Evolutionary conservation across 108 stramenopile species (phyloP), one percentile per base, ranked within the genome.

Genomic region (Craspedostauros australis): DNA sequence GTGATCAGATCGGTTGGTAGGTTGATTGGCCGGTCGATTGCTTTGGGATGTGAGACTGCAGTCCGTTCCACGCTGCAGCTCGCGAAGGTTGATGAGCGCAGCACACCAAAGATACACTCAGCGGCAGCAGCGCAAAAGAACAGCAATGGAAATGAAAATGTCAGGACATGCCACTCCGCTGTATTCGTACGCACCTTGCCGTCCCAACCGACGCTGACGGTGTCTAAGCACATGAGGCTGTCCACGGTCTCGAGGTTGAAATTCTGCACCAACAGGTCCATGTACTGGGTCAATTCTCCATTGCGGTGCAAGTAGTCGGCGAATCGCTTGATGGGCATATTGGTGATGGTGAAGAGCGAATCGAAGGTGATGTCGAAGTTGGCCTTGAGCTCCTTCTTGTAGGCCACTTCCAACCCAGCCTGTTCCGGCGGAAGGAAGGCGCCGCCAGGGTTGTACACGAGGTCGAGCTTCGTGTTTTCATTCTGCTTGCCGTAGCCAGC

Each of bases 281-380:
- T 96, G 76, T 98, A 98, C 20, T 95, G 86, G 29, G 90, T 74
- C 44, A 98, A 73, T 57, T 96, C 91, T 14, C 76, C 94, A 21
- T 84, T 57, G 23, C 88, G 86, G 36, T 84, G 69, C 47, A 98
- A 60, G 64, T 77, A 86, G 64, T 98, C 97, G 1, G 95, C 95
- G 66, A 97, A 98, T 20, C 97, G 72, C 62, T 98, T 96, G 46
- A 96, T 85, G n/a, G 97, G 97, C 96, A 98, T 98, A 60, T 98
- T 98, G 45, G 97, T 94, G 59, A 98, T 95, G 46, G 95, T 95
- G 41, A 92, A 82, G 2, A 98, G 68, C 44, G 69, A 52, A 49
- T 96, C 87, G 60, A 97, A 98, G 15, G 73, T 30, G 42, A 98
- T 93, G 28, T 93, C 97, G 60, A 96, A 98, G 18, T 94, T 76